Percentiles rank a stretch among this genome's conserved stretches.
Conservation (phyloP, 371 early-diverging fungal species). For the Gilbertella persicaria region DNA sequence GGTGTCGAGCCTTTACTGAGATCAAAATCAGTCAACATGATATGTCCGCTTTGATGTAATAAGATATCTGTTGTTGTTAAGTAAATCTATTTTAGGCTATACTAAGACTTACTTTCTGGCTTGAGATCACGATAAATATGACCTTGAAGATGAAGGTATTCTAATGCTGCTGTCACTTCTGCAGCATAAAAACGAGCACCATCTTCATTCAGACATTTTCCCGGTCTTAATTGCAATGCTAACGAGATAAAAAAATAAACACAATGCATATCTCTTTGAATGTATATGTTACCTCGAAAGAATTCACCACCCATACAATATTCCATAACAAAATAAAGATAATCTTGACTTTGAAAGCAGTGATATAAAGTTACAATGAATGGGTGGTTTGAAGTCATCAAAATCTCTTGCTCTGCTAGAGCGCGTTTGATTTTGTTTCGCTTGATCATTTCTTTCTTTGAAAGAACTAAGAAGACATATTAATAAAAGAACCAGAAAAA, state of each 20-base stretch:
- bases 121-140: constrained; percentile 99
- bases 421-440: constrained; percentile 96
- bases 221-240: constrained; percentile 84
- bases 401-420: constrained; percentile 94
- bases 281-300: constrained; percentile 70
- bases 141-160: constrained; percentile 95
- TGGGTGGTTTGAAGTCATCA: constrained; percentile 91
- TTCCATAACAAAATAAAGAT: constrained; percentile 97
- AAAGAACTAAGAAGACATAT: constrained; percentile 60
- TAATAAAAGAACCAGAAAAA: constrained; percentile 4
- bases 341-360: constrained; percentile 93
- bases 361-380: constrained; percentile 97
- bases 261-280: too few relatives aligned
- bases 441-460: constrained; percentile 94
- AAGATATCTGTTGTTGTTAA: constrained; percentile 71
- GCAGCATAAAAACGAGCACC: constrained; percentile 97
- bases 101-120: constrained; percentile 90
- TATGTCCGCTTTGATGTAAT: constrained; percentile 92
- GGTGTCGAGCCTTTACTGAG: constrained; percentile 86
- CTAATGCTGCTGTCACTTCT: constrained; percentile 92
- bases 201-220: constrained; percentile 83
- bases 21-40: constrained; percentile 97
- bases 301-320: constrained; percentile 99
- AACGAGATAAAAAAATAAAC: too few relatives aligned
- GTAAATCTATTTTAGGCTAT: neutral